Conservation (phyloP, 2,329 filamentous ascomycete species). For the Hirsutella thompsonii region DNA sequence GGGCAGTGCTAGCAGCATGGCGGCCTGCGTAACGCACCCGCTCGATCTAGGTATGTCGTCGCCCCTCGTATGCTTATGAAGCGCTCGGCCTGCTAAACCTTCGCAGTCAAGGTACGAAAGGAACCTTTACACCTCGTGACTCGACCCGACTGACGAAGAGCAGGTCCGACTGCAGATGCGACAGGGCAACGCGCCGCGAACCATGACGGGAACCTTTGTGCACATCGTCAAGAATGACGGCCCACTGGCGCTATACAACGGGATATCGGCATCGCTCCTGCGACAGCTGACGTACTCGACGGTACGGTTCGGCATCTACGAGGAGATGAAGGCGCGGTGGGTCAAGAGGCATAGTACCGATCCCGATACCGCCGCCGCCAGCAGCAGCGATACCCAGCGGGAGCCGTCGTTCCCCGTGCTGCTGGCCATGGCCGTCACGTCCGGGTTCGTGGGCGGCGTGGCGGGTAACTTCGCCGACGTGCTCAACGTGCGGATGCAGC, state of each 20-base stretch:
- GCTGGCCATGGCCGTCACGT: constrained; percentile 67
- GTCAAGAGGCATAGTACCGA: constrained; percentile 18
- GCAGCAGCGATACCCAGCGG: too few species aligned
- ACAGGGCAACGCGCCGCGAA: constrained; percentile 57
- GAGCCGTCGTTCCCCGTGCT: constrained; percentile 63
- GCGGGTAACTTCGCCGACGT: constrained; percentile 93
- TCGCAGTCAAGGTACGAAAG: constrained; percentile 7
- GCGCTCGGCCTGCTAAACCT: too few species aligned
- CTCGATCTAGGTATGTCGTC: constrained; percentile 69
- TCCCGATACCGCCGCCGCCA: too few species aligned
- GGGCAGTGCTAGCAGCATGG: constrained; percentile 84
- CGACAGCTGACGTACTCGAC: constrained; percentile 95
- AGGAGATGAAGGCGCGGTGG: constrained; percentile 65
- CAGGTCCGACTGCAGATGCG: constrained; percentile 85
- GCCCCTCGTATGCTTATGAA: too few species aligned
- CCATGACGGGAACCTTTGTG: constrained; percentile 74
- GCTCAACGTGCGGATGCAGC: constrained; percentile 96
- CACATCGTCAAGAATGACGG: constrained; percentile 71
- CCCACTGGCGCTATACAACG: constrained; percentile 71
- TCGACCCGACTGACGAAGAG: background rate
- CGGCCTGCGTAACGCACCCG: constrained; percentile 84
- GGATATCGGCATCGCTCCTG: constrained; percentile 82
- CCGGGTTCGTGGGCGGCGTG: constrained; percentile 79
- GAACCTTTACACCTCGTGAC: background rate
- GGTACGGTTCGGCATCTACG: constrained; percentile 92